These are phyloP conservation scores for Corinectria fuckeliana DNA, from an alignment of 2,329 filamentous ascomycete species.

Conservation along the genomic window DNA sequence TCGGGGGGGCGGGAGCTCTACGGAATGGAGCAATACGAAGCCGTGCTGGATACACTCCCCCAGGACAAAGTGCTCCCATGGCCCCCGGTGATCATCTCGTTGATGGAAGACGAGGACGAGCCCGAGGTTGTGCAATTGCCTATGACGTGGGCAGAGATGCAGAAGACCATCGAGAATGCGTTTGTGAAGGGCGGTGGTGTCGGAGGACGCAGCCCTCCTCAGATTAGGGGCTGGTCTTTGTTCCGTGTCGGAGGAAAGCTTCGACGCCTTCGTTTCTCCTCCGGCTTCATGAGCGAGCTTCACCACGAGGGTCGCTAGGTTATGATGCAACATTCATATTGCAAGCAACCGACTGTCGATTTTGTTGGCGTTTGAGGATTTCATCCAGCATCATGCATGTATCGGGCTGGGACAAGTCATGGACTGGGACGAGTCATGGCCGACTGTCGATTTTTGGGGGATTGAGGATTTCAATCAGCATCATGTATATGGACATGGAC, in stretches of 20 bases:
- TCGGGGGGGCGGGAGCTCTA: conserved; percentile 40
- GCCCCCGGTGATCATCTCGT: too few species aligned
- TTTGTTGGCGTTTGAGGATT: too few species aligned
- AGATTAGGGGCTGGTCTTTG: conserved; percentile 32
- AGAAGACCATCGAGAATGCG: conserved; percentile 25
- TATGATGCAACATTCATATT: too few species aligned
- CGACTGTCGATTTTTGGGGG: too few species aligned
- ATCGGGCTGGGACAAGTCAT: too few species aligned
- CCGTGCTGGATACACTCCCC: conserved; percentile 31
- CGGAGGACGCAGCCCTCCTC: neutral
- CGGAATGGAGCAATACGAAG: conserved; percentile 18
- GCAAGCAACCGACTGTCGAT: too few species aligned
- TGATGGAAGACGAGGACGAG: conserved; percentile 27
- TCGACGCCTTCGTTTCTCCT: too few species aligned
- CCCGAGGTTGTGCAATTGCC: conserved; percentile 1
- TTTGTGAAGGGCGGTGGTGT: conserved; percentile 10
- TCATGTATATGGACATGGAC: too few species aligned
- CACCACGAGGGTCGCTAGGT: too few species aligned
- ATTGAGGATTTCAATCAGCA: too few species aligned
- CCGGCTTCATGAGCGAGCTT: neutral
- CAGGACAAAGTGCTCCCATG: conserved; percentile 30
- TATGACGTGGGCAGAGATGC: conserved; percentile 27
- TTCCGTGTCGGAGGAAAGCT: conserved; percentile 23
- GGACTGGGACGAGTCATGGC: too few species aligned
- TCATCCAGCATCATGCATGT: too few species aligned